Evolutionary conservation across 1,284 basidiomycete genomes (phyloP).

Genomic region (Caloboletus inedulis): DNA sequence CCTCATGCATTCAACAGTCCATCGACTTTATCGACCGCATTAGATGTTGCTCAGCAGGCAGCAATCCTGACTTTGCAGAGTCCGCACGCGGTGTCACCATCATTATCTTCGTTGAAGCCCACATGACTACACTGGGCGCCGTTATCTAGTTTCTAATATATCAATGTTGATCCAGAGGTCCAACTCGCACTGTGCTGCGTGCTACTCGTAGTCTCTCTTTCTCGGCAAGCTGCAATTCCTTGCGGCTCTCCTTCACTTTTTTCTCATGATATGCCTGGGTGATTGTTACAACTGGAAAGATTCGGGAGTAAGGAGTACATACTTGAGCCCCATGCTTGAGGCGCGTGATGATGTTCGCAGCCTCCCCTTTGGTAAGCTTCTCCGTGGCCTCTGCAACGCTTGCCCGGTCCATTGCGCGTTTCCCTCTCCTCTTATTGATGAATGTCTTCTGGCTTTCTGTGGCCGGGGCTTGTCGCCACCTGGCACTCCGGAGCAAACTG

Average conservation of each 20-base stretch:
- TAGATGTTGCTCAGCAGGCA: conserved; percentile 59
- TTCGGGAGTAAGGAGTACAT: conserved; percentile 8
- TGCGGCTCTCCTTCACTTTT: conserved; percentile 44
- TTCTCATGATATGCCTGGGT: conserved; percentile 55
- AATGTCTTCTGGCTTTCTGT: conserved; percentile 62
- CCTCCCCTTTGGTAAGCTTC: conserved; percentile 70
- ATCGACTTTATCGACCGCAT: conserved; percentile 38
- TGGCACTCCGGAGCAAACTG: conserved; percentile 64
- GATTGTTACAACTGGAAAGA: conserved; percentile 3
- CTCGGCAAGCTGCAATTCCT: conserved; percentile 32
- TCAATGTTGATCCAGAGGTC: conserved; percentile 40
- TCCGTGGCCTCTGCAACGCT: conserved; percentile 34
- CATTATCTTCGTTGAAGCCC: conserved; percentile 39
- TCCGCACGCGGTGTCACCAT: conserved; percentile 62
- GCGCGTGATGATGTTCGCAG: conserved; percentile 74
- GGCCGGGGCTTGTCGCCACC: conserved; percentile 71
- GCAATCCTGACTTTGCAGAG: conserved; percentile 64
- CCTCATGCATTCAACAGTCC: conserved; percentile 47
- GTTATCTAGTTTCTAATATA: conserved; percentile 4
- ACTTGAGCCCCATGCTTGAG: conserved; percentile 76
- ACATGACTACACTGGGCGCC: not conserved
- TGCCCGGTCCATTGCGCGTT: conserved; percentile 27
- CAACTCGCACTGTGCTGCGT: conserved; percentile 58
- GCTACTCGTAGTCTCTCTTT: conserved; percentile 51
- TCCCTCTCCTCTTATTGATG: conserved; percentile 58